Conservation (phyloP, 805 yeast species). For the Suhomyces emberorum region DNA sequence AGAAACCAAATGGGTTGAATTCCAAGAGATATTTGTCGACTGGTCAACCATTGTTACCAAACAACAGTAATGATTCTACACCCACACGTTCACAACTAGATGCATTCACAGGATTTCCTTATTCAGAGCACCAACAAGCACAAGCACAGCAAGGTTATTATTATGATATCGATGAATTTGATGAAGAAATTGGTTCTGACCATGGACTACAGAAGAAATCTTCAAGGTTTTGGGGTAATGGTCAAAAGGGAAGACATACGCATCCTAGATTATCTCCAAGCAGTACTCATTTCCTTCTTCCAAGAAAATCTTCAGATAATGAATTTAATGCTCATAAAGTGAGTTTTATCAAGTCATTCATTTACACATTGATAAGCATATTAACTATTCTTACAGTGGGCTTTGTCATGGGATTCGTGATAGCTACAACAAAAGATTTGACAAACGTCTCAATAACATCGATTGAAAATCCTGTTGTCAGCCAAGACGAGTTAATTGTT, state of each 20-base stretch:
- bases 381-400: slow-evolving; percentile 63
- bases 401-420: slow-evolving; percentile 74
- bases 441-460: slow-evolving; percentile 58
- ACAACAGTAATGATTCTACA: slow-evolving; percentile 5
- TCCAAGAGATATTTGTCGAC: slow-evolving; percentile 36
- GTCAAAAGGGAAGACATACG: slow-evolving; percentile 8
- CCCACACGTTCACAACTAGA: slow-evolving; percentile 15
- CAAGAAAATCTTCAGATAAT: slow-evolving; percentile 25
- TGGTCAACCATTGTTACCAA: slow-evolving; percentile 23
- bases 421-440: slow-evolving; percentile 84
- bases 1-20: slow-evolving; percentile 20
- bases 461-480: slow-evolving; percentile 70
- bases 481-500: slow-evolving; percentile 82
- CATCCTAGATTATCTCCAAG: slow-evolving; percentile 20
- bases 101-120: slow-evolving; percentile 29
- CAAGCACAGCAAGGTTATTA: slow-evolving; percentile 24
- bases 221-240: slow-evolving; percentile 7
- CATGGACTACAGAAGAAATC: slow-evolving; percentile 6
- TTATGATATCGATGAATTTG: slow-evolving; percentile 41
- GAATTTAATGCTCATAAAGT: slow-evolving; percentile 8
- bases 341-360: slow-evolving; percentile 28
- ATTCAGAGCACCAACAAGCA: slow-evolving; percentile 18
- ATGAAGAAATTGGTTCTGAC: slow-evolving; percentile 20
- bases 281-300: slow-evolving; percentile 25
- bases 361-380: slow-evolving; percentile 45